Conservation (phyloP, 1,139 yeast genomes). For the Ogataea hybrid region DNA sequence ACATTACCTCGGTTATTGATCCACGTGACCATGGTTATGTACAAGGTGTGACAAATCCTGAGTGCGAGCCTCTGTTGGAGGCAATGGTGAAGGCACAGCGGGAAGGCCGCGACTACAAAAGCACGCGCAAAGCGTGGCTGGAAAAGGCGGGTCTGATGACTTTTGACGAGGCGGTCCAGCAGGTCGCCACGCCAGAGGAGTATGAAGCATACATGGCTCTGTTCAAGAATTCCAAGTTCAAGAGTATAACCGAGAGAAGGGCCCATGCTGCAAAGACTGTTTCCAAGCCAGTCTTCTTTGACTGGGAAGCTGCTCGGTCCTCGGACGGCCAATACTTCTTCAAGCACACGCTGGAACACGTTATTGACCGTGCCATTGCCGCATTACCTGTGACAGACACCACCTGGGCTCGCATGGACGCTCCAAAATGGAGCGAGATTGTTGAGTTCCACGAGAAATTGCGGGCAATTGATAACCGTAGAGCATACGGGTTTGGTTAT, state of each 20-base stretch:
- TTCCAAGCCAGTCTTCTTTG: constrained; percentile 24
- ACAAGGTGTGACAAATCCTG: constrained; percentile 45
- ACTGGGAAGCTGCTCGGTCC: constrained; percentile 31
- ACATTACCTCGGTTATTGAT: constrained; percentile 56
- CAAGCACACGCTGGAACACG: constrained; percentile 28
- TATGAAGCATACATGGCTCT: constrained; percentile 12
- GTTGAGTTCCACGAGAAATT: constrained; percentile 26
- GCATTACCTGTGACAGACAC: constrained; percentile 30
- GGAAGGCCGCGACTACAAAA: constrained; percentile 8
- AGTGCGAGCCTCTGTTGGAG: constrained; percentile 45
- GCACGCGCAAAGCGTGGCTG: constrained; percentile 22
- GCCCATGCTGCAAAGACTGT: constrained; percentile 20
- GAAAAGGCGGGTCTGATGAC: constrained; percentile 27
- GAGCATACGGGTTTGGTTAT: constrained; percentile 31
- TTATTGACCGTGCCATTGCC: constrained; percentile 32
- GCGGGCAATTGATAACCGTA: constrained; percentile 24
- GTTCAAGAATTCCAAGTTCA: constrained; percentile 17
- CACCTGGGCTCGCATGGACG: constrained; percentile 29
- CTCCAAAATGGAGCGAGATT: constrained; percentile 23
- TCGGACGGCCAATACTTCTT: constrained; percentile 31
- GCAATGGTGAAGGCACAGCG: constrained; percentile 39
- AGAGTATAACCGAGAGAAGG: constrained; percentile 24
- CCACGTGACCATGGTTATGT: constrained; percentile 56
- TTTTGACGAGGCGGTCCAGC: constrained; percentile 29
- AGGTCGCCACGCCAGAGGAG: constrained; percentile 17